Percentiles rank a stretch among this genome's conserved stretches.
Evolutionary conservation across 202 grass and related monocot genomes (phyloP).

Genomic region (Schoenoplectus triqueter): DNA sequence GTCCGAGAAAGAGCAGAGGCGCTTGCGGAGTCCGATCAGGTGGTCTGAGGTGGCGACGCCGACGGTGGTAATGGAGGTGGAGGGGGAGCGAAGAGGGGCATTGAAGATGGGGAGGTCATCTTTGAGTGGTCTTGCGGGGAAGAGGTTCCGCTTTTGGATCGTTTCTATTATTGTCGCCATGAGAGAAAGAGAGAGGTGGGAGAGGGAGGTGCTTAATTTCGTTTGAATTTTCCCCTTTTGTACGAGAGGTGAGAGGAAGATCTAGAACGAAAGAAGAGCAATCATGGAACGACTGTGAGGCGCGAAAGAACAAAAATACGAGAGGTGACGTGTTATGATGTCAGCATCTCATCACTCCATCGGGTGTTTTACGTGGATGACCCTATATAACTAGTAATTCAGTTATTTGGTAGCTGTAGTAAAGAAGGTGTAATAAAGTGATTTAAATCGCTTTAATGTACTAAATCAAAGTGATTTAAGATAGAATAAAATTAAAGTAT

Average conservation of each 20-base stretch:
- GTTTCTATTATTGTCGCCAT: conserved; percentile 90
- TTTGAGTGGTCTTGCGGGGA: conserved; percentile 66
- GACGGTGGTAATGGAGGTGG: neutral
- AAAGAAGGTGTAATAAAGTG: too few species aligned
- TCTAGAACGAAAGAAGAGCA: neutral
- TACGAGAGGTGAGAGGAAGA: neutral
- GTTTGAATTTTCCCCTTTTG: neutral
- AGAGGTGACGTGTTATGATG: neutral
- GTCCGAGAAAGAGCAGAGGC: conserved; percentile 85
- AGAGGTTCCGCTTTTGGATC: conserved; percentile 77
- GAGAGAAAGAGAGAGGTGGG: neutral
- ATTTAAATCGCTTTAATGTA: too few species aligned
- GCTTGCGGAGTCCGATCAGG: conserved; percentile 67
- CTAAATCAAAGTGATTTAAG: too few species aligned
- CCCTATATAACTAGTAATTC: too few species aligned
- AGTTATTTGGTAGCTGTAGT: too few species aligned
- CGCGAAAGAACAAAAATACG: neutral
- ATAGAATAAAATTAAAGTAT: too few species aligned
- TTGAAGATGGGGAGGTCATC: conserved; percentile 88
- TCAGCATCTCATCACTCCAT: neutral
- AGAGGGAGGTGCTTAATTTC: neutral
- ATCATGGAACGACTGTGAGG: neutral
- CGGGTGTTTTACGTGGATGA: too few species aligned
- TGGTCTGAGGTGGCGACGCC: conserved; percentile 15
- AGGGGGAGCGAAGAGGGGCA: conserved; percentile 15